Conservation (phyloP, 257 asterid species). For the Mentha longifolia region DNA sequence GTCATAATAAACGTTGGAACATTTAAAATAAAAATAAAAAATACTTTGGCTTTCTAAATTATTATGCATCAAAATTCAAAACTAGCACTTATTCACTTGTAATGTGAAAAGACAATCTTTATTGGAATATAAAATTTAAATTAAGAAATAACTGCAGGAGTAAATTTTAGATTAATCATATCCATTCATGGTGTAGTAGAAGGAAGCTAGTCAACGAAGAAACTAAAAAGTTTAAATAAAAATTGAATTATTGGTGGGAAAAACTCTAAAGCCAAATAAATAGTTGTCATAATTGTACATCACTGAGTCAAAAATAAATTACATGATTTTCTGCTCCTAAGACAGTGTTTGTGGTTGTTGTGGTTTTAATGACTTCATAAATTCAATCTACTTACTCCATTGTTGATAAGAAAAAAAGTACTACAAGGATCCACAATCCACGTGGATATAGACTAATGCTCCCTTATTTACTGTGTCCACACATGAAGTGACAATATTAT, state of each 20-base stretch:
- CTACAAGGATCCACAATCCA: conserved; percentile 1
- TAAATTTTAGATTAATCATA: no score
- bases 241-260: not conserved
- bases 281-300: conserved; percentile 13
- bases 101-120: no score
- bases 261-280: not conserved
- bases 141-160: no score
- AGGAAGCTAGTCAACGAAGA: no score
- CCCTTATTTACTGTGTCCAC: no score
- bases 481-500: no score
- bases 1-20: not conserved
- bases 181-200: no score
- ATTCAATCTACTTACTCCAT: not conserved
- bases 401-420: conserved; percentile 1
- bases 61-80: not conserved
- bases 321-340: conserved; percentile 19
- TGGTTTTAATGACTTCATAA: conserved; percentile 27
- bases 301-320: not conserved
- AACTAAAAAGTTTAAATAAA: no score
- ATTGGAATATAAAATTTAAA: no score
- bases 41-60: not conserved
- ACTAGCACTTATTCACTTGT: not conserved
- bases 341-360: conserved; percentile 28
- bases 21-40: no score
- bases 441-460: no score